These are phyloP conservation scores for Thelephora terrestris DNA, from an alignment of 1,284 basidiomycete genomes.

Conservation along the genomic window DNA sequence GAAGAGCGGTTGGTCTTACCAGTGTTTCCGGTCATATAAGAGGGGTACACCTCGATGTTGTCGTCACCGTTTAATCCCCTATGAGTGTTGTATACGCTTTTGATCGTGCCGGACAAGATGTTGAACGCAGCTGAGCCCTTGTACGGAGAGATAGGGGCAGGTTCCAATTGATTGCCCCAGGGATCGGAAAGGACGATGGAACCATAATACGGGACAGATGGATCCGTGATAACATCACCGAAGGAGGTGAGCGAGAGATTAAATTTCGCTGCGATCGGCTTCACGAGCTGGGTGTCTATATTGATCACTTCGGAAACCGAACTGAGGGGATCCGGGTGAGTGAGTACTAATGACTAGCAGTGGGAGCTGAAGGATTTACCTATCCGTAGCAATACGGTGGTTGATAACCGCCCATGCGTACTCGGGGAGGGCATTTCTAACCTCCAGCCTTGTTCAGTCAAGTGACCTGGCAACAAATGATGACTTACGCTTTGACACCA, in stretches of 20 bases:
- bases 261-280: constrained; percentile 31
- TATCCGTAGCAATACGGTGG: constrained; percentile 37
- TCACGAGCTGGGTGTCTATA: constrained; percentile 32
- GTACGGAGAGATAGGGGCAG: constrained; percentile 41
- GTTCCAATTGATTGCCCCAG: constrained; percentile 35
- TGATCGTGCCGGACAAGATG: constrained; percentile 40
- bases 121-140: constrained; percentile 34
- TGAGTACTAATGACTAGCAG: neutral
- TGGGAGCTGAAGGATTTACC: constrained; percentile 3
- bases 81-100: constrained; percentile 17
- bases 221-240: constrained; percentile 21
- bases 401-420: constrained; percentile 43
- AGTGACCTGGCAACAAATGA: constrained; percentile 24
- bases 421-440: constrained; percentile 37
- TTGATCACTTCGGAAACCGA: constrained; percentile 32
- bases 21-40: constrained; percentile 22
- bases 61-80: constrained; percentile 13
- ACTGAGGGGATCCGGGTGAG: constrained; percentile 26
- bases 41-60: constrained; percentile 16
- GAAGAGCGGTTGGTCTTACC: constrained; percentile 14
- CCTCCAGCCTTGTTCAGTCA: neutral
- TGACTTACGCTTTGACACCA: constrained; percentile 58
- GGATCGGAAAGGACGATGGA: constrained; percentile 28
- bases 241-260: constrained; percentile 48
- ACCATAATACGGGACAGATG: constrained; percentile 4